These are phyloP conservation scores for Scenedesmus sp. DNA, from an alignment of 163 green algal species.

Conservation along the genomic window DNA sequence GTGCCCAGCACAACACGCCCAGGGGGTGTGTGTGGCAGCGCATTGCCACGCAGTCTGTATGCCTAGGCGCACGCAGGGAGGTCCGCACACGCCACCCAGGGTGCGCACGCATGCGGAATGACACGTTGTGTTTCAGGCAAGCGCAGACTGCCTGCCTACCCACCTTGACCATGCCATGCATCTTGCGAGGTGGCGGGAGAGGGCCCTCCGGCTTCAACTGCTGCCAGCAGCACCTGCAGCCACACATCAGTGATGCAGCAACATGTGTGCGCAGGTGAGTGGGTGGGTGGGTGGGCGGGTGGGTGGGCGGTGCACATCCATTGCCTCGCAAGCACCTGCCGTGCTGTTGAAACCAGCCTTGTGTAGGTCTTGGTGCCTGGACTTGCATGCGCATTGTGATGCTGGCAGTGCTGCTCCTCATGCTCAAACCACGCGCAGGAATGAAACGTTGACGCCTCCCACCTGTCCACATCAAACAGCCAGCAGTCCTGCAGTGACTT, in stretches of 20 bases:
- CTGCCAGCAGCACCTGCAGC: slow-evolving; percentile 54
- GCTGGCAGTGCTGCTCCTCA: neutral
- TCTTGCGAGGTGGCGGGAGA: slow-evolving; percentile 57
- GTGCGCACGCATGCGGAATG: too few relatives aligned
- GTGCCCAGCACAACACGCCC: neutral
- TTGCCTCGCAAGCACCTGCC: too few relatives aligned
- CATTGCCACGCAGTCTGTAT: neutral
- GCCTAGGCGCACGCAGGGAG: too few relatives aligned
- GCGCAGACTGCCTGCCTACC: neutral
- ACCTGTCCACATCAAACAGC: slow-evolving; percentile 63
- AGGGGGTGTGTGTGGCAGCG: neutral
- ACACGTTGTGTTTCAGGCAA: too few relatives aligned
- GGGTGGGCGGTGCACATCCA: too few relatives aligned
- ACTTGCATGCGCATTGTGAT: too few relatives aligned
- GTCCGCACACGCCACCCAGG: too few relatives aligned
- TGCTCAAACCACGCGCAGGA: neutral
- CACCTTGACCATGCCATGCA: slow-evolving; percentile 60
- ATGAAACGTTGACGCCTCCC: neutral
- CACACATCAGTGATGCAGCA: neutral
- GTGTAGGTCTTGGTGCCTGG: too few relatives aligned
- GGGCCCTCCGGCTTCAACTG: slow-evolving; percentile 46
- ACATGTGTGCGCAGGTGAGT: too few relatives aligned
- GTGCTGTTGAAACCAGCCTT: too few relatives aligned
- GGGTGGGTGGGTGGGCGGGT: too few relatives aligned
- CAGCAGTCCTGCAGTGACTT: slow-evolving; percentile 60